Evolutionary conservation across 1,284 basidiomycete genomes (phyloP), one percentile per base, ranked within the genome.

Genomic region (Ceratobasidium sp.): DNA sequence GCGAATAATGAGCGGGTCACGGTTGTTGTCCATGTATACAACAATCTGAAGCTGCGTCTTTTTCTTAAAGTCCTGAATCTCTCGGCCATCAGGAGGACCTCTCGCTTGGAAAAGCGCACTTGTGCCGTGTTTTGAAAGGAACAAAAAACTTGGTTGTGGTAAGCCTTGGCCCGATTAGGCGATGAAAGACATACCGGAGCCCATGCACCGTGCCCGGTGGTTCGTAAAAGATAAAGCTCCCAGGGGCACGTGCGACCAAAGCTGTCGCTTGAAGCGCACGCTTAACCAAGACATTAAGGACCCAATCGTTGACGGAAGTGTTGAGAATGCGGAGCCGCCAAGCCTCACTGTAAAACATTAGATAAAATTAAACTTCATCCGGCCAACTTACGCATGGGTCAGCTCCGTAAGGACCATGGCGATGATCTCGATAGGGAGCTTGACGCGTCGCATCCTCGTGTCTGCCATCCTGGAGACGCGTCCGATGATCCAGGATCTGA

Each of bases 381-480:
- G 10, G 23, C 3, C 46, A 26, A 71, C 71, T 64, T 40, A 74
- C 71, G 71, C 71, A 40, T 74, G 71, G 15, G 71, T 74, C 2
- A 74, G 71, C 48, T 74, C 71, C 15, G 71, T 64, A 5, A 74
- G 40, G 28, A 74, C 61, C 71, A 74, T 74, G 26, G 61, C 71
- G 12, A 74, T 74, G 48, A 74, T 23, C 71, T 74, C 71, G 46
- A 65, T 46, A 9, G 71, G 71, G 12, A 74, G 61, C 33, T 74
- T 74, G 20, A 61, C 59, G 42, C 61, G 44, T n/a, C 61, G 71
- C 71, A 74, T 74, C 28, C 42, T 26, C 15, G 56, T 48, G 7
- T 74, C 71, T 28, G 71, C 46, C 71, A 74, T 64, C 70, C n/a
- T 28, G 57, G 71, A 74, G 71, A 74, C 71, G 71, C 71, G 71